Conservation (phyloP, 352 stramenopile species). For the Pythium coloratum region DNA sequence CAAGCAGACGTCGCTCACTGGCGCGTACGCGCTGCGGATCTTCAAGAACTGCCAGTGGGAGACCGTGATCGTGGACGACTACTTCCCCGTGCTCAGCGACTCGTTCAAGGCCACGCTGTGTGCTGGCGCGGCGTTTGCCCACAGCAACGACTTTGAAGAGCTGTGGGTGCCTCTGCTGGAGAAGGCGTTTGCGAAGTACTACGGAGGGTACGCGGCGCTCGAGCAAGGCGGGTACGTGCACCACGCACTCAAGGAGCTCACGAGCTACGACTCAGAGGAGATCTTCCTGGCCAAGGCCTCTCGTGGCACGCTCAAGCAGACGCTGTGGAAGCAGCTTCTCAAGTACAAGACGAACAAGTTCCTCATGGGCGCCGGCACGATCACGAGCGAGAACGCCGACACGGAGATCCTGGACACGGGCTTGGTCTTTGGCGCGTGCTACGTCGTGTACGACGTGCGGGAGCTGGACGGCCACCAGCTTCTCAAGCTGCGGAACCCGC, state of each 20-base stretch:
- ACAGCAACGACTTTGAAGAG: constrained; percentile 88
- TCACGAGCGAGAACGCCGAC: constrained; percentile 83
- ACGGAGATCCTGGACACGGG: constrained; percentile 88
- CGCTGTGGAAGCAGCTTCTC: constrained; percentile 90
- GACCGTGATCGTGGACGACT: constrained; percentile 91
- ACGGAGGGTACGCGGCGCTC: constrained; percentile 84
- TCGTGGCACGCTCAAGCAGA: constrained; percentile 84
- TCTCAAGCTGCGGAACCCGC: constrained; percentile 90
- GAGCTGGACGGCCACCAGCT: constrained; percentile 86
- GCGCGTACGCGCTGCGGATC: constrained; percentile 89
- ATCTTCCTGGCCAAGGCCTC: constrained; percentile 84
- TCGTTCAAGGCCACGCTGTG: constrained; percentile 43
- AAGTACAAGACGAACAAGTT: constrained; percentile 87
- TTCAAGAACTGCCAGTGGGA: constrained; percentile 94
- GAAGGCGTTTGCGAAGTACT: constrained; percentile 93
- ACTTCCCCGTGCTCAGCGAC: constrained; percentile 83
- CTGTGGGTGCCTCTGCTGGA: constrained; percentile 93
- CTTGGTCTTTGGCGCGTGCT: constrained; percentile 90
- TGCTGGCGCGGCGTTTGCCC: constrained; percentile 83
- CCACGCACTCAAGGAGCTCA: constrained; percentile 87
- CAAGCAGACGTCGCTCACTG: constrained; percentile 89
- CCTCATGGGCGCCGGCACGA: constrained; percentile 88
- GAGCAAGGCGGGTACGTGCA: constrained; percentile 90
- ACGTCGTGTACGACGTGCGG: constrained; percentile 91
- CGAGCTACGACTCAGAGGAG: constrained; percentile 86